A percentile compares a stretch with the other conserved stretches of the same genome.
Conservation (phyloP, 1,139 yeast species). For the Scheffersomyces segobiensis region DNA sequence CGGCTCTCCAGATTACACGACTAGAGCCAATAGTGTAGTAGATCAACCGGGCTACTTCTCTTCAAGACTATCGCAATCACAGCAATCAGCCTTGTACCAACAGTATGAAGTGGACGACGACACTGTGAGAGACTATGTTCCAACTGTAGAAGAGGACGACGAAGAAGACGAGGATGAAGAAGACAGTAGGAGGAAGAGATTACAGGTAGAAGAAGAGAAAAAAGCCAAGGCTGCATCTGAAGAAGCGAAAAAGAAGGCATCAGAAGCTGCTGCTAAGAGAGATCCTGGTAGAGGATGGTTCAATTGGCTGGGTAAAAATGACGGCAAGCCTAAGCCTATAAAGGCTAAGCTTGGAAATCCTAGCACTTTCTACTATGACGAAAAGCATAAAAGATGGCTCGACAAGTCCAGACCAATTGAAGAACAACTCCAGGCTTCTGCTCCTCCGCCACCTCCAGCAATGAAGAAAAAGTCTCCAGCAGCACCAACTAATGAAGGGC, state of each 20-base stretch:
- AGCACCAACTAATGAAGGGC: neutral
- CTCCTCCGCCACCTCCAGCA: slow-evolving; percentile 77
- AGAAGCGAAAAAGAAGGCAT: slow-evolving; percentile 15
- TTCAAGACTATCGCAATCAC: slow-evolving; percentile 46
- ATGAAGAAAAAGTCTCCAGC: slow-evolving; percentile 31
- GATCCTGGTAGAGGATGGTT: slow-evolving; percentile 43
- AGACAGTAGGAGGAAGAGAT: slow-evolving; percentile 13
- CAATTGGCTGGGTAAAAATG: slow-evolving; percentile 45
- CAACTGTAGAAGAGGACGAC: slow-evolving; percentile 47
- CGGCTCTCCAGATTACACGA: slow-evolving; percentile 48
- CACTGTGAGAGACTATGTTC: slow-evolving; percentile 46
- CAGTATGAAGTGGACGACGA: slow-evolving; percentile 51
- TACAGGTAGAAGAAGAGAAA: slow-evolving; percentile 12
- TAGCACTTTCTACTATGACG: slow-evolving; percentile 76
- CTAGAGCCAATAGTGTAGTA: slow-evolving; percentile 47
- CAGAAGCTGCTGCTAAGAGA: slow-evolving; percentile 14
- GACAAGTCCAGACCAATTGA: slow-evolving; percentile 68
- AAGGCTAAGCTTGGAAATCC: slow-evolving; percentile 76
- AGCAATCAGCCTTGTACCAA: slow-evolving; percentile 47
- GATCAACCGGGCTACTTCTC: slow-evolving; percentile 38
- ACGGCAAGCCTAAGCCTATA: slow-evolving; percentile 71
- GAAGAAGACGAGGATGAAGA: slow-evolving; percentile 35
- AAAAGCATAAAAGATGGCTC: slow-evolving; percentile 84
- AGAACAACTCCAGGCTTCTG: slow-evolving; percentile 60
- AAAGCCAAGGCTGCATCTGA: slow-evolving; percentile 13